Evolutionary conservation across 2,329 filamentous ascomycete genomes (phyloP).

Genomic region (Pseudocercospora musae): DNA sequence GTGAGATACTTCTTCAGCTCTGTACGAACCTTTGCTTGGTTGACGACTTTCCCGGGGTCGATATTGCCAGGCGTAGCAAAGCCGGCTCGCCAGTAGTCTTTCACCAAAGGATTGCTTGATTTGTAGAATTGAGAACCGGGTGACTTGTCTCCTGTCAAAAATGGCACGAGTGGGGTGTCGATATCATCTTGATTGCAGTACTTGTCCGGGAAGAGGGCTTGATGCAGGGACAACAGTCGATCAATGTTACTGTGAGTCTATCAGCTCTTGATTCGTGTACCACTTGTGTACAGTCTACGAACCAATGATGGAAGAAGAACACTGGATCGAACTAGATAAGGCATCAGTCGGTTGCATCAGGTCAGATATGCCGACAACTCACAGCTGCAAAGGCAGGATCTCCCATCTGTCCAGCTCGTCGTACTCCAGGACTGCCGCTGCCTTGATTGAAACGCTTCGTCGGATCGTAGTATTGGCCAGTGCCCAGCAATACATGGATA

Average conservation of each 20-base stretch:
- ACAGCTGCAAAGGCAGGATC: neutral
- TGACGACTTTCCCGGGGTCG: neutral
- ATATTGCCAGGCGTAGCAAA: neutral
- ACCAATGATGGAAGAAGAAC: neutral
- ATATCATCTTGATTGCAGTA: neutral
- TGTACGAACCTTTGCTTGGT: neutral
- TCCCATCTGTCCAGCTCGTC: neutral
- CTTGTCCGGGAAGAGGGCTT: neutral
- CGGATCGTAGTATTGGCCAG: neutral
- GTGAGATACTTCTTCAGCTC: neutral
- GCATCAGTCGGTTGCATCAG: neutral
- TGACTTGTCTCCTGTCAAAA: neutral
- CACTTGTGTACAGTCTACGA: neutral
- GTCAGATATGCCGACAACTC: neutral
- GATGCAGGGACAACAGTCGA: neutral
- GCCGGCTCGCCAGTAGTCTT: neutral
- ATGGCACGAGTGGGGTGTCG: neutral
- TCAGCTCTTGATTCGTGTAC: neutral
- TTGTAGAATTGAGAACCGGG: neutral
- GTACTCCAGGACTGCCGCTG: neutral
- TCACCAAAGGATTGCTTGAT: neutral
- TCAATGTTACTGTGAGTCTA: neutral
- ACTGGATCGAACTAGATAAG: neutral
- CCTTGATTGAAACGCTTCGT: neutral
- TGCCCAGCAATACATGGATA: neutral